Evolutionary conservation across 768 basidiomycete species (phyloP).

Genomic region (Pulveroboletus sp.): DNA sequence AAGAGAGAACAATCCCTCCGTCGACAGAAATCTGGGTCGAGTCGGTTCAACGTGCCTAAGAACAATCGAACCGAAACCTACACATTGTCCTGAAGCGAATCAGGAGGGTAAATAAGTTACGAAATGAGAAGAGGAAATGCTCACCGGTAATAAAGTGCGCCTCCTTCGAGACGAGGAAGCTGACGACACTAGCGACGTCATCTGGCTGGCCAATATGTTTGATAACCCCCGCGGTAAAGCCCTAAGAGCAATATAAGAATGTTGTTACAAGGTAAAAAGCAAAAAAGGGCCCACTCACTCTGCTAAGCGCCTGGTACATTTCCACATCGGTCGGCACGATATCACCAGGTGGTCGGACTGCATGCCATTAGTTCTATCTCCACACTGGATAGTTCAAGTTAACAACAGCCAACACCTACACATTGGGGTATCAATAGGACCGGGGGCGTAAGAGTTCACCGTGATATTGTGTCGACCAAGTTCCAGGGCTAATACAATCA

Average conservation of each 20-base stretch:
- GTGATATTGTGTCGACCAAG: conserved; percentile 24
- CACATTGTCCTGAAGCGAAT: conserved; percentile 9
- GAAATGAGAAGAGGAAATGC: background rate
- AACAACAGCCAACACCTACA: conserved; percentile 3
- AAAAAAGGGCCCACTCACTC: background rate
- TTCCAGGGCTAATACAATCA: conserved; percentile 24
- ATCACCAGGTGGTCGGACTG: too few species aligned
- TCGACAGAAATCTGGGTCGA: background rate
- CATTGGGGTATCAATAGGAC: conserved; percentile 26
- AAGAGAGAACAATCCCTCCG: conserved; percentile 10
- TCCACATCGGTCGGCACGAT: background rate
- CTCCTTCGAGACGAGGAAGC: conserved; percentile 32
- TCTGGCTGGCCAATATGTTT: conserved; percentile 27
- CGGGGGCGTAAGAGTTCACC: conserved; percentile 31
- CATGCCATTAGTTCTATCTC: too few species aligned
- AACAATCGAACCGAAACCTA: background rate
- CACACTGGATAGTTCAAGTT: too few species aligned
- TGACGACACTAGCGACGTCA: conserved; percentile 30
- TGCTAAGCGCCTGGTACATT: background rate
- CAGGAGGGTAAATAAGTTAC: background rate
- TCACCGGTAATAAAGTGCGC: conserved; percentile 35
- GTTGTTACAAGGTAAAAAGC: background rate
- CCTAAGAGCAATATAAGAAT: background rate
- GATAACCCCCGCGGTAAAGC: background rate
- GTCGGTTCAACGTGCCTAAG: background rate